Percentiles rank a stretch among this genome's conserved stretches.
phyloP scores from a whole-genome alignment of 1,284 basidiomycete genomes.

The Exobasidium rhododendri region DNA sequence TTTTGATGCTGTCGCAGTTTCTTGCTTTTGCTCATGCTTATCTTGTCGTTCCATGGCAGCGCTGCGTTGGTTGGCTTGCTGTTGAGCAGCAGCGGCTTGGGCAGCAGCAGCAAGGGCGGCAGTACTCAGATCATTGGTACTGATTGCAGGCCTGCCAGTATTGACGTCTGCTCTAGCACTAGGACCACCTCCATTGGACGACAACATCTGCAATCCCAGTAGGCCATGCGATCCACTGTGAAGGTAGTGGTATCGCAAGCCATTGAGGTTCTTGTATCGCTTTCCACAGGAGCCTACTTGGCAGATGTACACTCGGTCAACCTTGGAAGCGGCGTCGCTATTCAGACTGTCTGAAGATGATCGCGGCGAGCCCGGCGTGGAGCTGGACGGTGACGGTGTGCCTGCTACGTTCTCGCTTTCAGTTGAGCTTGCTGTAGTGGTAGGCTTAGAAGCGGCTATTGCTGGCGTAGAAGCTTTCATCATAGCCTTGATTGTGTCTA shows the following conservation, averaged over 20 bases:
- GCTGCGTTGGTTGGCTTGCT: conserved; percentile 14
- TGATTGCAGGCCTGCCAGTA: conserved; percentile 47
- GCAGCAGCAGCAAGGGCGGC: conserved; percentile 51
- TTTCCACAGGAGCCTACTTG: conserved; percentile 67
- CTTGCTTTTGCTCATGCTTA: background rate
- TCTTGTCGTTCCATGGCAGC: conserved; percentile 3
- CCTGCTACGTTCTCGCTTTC: background rate
- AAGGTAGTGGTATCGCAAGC: conserved; percentile 82
- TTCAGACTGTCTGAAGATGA: background rate
- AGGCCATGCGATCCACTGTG: conserved; percentile 82
- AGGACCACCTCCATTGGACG: conserved; percentile 47
- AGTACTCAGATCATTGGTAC: conserved; percentile 45
- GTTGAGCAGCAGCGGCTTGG: conserved; percentile 39
- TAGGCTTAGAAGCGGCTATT: background rate
- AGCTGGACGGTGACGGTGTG: background rate
- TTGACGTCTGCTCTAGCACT: conserved; percentile 48
- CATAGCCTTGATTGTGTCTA: too few relatives aligned
- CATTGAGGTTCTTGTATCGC: conserved; percentile 77
- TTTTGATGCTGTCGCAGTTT: too few relatives aligned
- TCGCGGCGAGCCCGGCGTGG: conserved; percentile 6
- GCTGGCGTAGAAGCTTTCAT: background rate
- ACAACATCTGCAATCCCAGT: conserved; percentile 52
- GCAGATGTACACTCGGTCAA: conserved; percentile 45
- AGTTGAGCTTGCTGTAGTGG: background rate
- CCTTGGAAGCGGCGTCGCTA: conserved; percentile 7